Base-by-base conservation (phyloP, 345 rosid species). In the Hibiscus syriacus region DNA sequence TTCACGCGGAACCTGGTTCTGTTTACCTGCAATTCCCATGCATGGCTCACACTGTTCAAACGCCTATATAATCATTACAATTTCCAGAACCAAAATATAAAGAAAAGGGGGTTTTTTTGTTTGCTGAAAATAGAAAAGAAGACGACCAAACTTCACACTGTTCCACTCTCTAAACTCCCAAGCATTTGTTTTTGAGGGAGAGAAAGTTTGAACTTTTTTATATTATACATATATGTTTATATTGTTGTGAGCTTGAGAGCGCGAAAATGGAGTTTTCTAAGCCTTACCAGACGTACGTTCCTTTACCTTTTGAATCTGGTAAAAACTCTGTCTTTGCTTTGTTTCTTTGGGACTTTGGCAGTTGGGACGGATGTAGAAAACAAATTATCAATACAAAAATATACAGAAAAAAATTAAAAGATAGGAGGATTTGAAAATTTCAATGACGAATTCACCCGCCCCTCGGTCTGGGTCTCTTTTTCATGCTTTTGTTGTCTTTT, bases 231-330 rank as follows among this genome's bases (percentile, higher is more conserved):
- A n/a, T n/a, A n/a, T n/a, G n/a, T n/a, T n/a, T n/a, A n/a, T n/a
- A n/a, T n/a, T 60, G 5, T 36, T 34, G 36, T 59, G 46, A 9
- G 46, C 30, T 59, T 49, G 46, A 5, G 46, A 60, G 65, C 8
- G 6, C 12, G 30, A 19, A 62, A 11, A 64, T 64, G 68, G 55
- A 6, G 68, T 64, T 22, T 22, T 27, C 16, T 46, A 26, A 25
- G 16, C 53, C 38, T 26, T 64, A 45, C n/a, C 68, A 26, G 55
- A 64, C 68, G 6, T 45, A 64, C 68, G 46, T 64, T 64, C 68
- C 68, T 64, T 27, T 64, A 32, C 68, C 68, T 41, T 45, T 8
- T 3, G 23, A 26, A 55, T 64, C 68, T 14, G 68, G 68, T 64
- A 64, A n/a, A 25, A 64, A 9, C 23, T 6, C 3, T 36, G 49